Evolutionary conservation across 345 rosid genomes (phyloP), one percentile per base, ranked within the genome.

Genomic region (Schrenkiella parvula): DNA sequence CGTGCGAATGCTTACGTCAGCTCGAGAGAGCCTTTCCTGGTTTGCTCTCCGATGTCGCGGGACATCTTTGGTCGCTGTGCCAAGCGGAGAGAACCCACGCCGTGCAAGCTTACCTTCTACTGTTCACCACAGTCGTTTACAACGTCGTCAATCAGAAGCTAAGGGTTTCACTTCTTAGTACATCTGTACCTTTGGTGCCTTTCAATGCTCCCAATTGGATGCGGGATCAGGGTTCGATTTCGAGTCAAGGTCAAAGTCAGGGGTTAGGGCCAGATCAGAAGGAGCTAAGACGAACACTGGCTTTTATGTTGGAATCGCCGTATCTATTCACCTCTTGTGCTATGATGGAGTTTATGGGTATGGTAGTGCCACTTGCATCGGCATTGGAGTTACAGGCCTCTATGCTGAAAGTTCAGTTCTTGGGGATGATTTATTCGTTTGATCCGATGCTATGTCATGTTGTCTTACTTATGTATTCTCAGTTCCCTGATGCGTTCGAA

Each of bases 31-130:
- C 79, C 14, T 88, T 78, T 64, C 95, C 99, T 31, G 87, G 97
- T 76, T 72, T 95, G 84, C 77, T 95, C 18, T 83, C 95, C 2
- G 93, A 84, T 48, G 66, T 89, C 48, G 87, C 85, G 38, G 96
- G 90, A 4, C 96, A 91, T 65, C 71, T 95, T 43, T 95, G 99
- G 97, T 82, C 84, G 60, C 68, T 95, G 80, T 91, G 97, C 64
- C 97, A 88, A 62, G 88, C 88, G 56, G 97, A 95, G 82, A 84
- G 96, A 15, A 91, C 93, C 8, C 99, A 95, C 58, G 96, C 99
- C 44, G 88, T 83, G 34, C 98, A 95, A 73, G 70, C 86, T 54
- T 91, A 95, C 57, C 77, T 87, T 50, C 81, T 95, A 77, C 80
- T 95, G 82, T 87, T 91, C 77, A 82, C 93, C 0, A 77, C 75